phyloP scores from a whole-genome alignment of 78 protist species.

The Ministeria vibrans region DNA sequence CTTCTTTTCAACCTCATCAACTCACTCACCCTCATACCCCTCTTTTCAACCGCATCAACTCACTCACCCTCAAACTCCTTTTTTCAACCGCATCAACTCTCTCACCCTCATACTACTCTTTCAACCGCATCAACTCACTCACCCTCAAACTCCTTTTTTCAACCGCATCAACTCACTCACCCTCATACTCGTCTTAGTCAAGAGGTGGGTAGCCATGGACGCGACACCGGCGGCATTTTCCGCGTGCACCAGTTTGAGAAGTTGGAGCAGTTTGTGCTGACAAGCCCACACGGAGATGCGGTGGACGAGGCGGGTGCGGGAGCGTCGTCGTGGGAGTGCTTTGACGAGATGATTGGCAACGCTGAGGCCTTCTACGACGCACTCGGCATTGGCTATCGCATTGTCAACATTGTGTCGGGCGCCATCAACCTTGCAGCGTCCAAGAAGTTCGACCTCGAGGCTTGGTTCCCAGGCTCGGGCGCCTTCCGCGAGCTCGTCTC shows the following conservation, averaged over 20 bases:
- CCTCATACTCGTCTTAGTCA: too few relatives aligned
- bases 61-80: too few relatives aligned
- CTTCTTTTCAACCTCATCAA: too few relatives aligned
- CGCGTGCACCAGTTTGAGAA: conserved; percentile 98
- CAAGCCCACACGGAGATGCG: conserved; percentile 83
- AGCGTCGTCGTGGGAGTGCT: conserved; percentile 92
- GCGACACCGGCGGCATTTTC: conserved; percentile 97
- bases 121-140: too few relatives aligned
- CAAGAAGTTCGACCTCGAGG: conserved; percentile 98
- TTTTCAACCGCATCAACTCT: too few relatives aligned
- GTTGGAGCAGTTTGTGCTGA: conserved; percentile 95
- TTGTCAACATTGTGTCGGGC: conserved; percentile 94
- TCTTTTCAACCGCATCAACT: too few relatives aligned
- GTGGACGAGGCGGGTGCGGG: too few relatives aligned
- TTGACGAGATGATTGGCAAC: conserved; percentile 83
- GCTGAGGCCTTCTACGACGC: conserved; percentile 89
- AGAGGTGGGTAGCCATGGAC: conserved; percentile 97
- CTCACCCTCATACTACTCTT: too few relatives aligned
- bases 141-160: too few relatives aligned
- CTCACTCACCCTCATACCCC: too few relatives aligned
- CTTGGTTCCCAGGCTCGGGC: conserved; percentile 96
- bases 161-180: too few relatives aligned
- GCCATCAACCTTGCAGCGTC: conserved; percentile 98
- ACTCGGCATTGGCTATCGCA: conserved; percentile 92
- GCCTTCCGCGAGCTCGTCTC: conserved; percentile 97